phyloP scores from a whole-genome alignment of 31 red algal genomes.

The Porphyra umbilicalis region DNA sequence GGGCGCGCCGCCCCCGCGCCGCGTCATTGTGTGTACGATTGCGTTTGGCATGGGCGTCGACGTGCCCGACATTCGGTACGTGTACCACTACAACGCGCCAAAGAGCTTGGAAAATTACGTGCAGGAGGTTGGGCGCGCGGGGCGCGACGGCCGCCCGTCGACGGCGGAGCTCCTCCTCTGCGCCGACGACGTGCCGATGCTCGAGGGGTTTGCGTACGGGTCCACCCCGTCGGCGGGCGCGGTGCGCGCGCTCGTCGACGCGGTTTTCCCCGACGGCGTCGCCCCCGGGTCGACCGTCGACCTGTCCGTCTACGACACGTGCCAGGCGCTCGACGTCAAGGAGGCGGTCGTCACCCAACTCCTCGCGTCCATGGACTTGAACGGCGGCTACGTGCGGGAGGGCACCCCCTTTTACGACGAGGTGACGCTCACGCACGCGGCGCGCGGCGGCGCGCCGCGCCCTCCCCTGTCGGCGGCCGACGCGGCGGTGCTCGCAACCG shows the following conservation, averaged over 20 bases:
- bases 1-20: neutral
- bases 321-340: constrained; percentile 42
- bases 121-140: constrained; percentile 59
- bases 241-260: constrained; percentile 9
- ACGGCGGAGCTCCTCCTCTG: constrained; percentile 39
- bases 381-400: constrained; percentile 35
- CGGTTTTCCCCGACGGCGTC: constrained; percentile 10
- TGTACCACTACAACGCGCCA: constrained; percentile 43
- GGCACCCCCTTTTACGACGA: constrained; percentile 50
- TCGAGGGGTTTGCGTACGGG: constrained; percentile 50
- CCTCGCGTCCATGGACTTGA: constrained; percentile 50
- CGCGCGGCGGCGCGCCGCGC: neutral
- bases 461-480: constrained; percentile 14
- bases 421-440: constrained; percentile 18
- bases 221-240: constrained; percentile 16
- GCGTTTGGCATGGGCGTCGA: constrained; percentile 81
- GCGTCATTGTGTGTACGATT: constrained; percentile 51
- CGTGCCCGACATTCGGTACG: constrained; percentile 61
- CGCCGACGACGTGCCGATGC: constrained; percentile 46
- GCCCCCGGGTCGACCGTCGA: constrained; percentile 15
- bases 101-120: constrained; percentile 61
- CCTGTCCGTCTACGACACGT: constrained; percentile 26
- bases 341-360: constrained; percentile 42
- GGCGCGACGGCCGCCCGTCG: constrained; percentile 40
- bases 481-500: constrained; percentile 11